Evolutionary conservation across 768 basidiomycete species (phyloP).

Genomic region (Mycena olivaceomarginata): DNA sequence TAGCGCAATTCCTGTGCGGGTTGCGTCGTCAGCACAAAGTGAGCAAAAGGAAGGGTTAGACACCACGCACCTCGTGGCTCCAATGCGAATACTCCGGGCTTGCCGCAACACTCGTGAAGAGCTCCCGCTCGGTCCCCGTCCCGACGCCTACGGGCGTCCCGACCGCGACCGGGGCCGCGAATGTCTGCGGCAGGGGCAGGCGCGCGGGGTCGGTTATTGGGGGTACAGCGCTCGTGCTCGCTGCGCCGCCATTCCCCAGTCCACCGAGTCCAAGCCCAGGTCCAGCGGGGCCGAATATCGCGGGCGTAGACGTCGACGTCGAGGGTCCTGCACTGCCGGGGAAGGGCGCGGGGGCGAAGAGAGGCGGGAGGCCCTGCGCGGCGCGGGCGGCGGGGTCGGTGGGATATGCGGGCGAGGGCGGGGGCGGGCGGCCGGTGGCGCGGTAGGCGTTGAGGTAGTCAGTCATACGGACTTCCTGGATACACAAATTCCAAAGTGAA

Average conservation of each 20-base stretch:
- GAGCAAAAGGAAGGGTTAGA: not conserved
- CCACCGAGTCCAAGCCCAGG: not conserved
- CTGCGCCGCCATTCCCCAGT: not conserved
- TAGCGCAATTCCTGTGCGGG: conserved; percentile 56
- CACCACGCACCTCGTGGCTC: conserved; percentile 56
- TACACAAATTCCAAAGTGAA: too few relatives aligned
- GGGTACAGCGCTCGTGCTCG: conserved; percentile 27
- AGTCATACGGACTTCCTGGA: conserved; percentile 59
- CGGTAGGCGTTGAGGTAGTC: conserved; percentile 62
- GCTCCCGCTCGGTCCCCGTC: conserved; percentile 42
- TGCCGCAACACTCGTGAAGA: conserved; percentile 54
- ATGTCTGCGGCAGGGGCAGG: conserved; percentile 53
- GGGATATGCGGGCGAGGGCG: conserved; percentile 59
- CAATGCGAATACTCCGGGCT: conserved; percentile 52
- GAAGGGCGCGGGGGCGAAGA: conserved; percentile 57
- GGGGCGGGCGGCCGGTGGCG: conserved; percentile 56
- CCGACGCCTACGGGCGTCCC: not conserved
- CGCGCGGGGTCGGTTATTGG: conserved; percentile 34
- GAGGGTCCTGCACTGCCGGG: conserved; percentile 8
- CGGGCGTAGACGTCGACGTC: not conserved
- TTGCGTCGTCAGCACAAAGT: not conserved
- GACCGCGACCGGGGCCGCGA: conserved; percentile 46
- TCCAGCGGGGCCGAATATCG: not conserved
- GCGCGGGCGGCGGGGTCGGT: conserved; percentile 55
- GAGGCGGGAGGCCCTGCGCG: conserved; percentile 60